These are phyloP conservation scores for Blastobotrys buckinghamii DNA, from an alignment of 1,139 yeast species.

Conservation along the genomic window DNA sequence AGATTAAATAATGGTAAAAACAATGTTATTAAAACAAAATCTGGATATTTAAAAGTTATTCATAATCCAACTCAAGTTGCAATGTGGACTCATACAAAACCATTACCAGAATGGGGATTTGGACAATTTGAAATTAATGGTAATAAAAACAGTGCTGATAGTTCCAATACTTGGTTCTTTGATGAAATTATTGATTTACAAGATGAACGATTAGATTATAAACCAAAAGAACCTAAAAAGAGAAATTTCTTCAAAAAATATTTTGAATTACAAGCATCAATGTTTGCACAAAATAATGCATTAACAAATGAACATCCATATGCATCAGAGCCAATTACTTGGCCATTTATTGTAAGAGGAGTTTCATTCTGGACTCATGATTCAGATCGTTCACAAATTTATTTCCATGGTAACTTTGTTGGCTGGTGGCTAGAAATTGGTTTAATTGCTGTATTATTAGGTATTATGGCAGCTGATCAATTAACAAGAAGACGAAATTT, in stretches of 20 bases:
- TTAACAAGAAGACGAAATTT: constrained; percentile 68
- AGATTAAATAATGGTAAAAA: constrained; percentile 54
- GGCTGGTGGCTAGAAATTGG: constrained; percentile 90
- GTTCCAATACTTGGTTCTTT: constrained; percentile 66
- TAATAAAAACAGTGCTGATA: constrained; percentile 68
- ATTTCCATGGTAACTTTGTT: constrained; percentile 80
- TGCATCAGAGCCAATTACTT: constrained; percentile 84
- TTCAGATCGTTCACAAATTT: constrained; percentile 57
- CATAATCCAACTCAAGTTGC: constrained; percentile 89
- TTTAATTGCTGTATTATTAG: constrained; percentile 60
- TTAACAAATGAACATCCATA: constrained; percentile 89
- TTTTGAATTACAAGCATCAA: constrained; percentile 77
- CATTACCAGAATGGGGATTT: constrained; percentile 93
- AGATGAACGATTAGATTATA: constrained; percentile 53
- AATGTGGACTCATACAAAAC: constrained; percentile 90
- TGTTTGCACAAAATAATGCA: constrained; percentile 91
- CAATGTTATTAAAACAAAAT: constrained; percentile 60
- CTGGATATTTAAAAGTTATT: constrained; percentile 58
- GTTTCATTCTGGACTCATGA: constrained; percentile 94
- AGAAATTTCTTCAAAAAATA: constrained; percentile 79
- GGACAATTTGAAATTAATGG: constrained; percentile 93
- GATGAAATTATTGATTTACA: constrained; percentile 64
- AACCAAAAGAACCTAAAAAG: constrained; percentile 47
- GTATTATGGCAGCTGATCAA: constrained; percentile 65
- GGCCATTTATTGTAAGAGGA: constrained; percentile 93